Base-by-base conservation (phyloP, 208 protist species). In the Acanthamoeba royreba region DNA sequence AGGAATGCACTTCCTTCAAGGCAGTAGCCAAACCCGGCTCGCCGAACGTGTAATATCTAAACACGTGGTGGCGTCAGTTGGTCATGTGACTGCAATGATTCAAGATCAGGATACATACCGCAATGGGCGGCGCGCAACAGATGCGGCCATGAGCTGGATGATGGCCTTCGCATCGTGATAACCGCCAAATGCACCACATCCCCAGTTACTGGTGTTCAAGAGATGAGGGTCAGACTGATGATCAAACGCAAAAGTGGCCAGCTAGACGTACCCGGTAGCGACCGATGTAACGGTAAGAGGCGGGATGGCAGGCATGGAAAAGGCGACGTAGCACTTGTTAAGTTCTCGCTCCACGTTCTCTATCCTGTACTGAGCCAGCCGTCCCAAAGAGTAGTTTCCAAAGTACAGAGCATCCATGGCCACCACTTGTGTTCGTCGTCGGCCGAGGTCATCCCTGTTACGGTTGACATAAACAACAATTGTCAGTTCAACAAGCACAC, bases 391-490 rank as follows among this genome's bases (percentile, higher is more conserved):
- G n/a, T 46, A 52, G 72, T 43, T 83, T 2, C 72, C 72, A 33
- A 83, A 83, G 22, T n/a, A 83, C 81, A 89, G 49, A 1, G 88
- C 88, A 42, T 92, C 88, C 63, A 92, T 92, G n/a, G 88, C 88
- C 4, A 92, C 58, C 2, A 92, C 35, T 25, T 79, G 66, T 31
- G 88, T 92, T 8, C 88, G 42, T 52, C 45, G 72, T 5, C 88
- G 88, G 19, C 66, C 88, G 8, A 92, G 28, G 4, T 92, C 58
- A n/a, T 92, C 88, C 25, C 79, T 74, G 22, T 45, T 31, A 35
- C 66, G 19, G 31, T 79, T 43, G n/a, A n/a, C n/a, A n/a, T n/a
- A n/a, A n/a, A n/a, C n/a, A n/a, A n/a, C n/a, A n/a, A n/a, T n/a
- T n/a, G 15, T 45, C 35, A 83, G 17, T 83, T 83, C 17, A 31